Conservation (phyloP, 1,284 basidiomycete species). For the Tremellales sp. region DNA sequence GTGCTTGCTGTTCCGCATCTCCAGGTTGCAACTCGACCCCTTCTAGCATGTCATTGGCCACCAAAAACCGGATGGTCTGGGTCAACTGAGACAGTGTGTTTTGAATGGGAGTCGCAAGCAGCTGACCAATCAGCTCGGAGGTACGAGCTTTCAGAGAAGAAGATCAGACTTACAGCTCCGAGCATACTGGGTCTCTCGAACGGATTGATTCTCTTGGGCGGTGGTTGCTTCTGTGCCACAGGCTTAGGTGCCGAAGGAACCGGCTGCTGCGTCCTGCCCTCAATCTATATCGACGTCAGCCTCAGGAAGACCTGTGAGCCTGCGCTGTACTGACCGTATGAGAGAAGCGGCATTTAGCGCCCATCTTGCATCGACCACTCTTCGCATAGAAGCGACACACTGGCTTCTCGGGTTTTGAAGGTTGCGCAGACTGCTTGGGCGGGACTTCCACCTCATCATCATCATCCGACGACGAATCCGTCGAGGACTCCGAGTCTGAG, state of each 20-base stretch:
- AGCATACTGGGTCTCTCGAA: constrained; percentile 68
- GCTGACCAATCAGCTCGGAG: constrained; percentile 12
- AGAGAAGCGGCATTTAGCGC: constrained; percentile 31
- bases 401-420: constrained; percentile 2
- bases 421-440: constrained; percentile 1
- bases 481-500: constrained; percentile 17
- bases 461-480: constrained; percentile 7
- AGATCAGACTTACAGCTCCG: constrained; percentile 59
- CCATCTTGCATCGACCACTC: constrained; percentile 36
- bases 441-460: constrained; percentile 2
- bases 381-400: constrained; percentile 38
- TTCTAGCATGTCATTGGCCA: constrained; percentile 83
- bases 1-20: constrained; percentile 61
- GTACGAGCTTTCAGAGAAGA: background rate
- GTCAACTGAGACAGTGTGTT: constrained; percentile 88
- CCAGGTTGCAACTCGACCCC: constrained; percentile 79
- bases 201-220: constrained; percentile 57
- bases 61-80: constrained; percentile 87
- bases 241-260: no score
- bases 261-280: no score
- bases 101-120: constrained; percentile 76
- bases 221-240: constrained; percentile 25
- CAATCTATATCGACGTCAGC: no score
- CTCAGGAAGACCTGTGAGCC: no score
- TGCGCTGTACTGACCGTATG: constrained; percentile 32